phyloP scores from a whole-genome alignment of 225 moss, liverwort and hornwort genomes.

The Sphagnum tenellum region DNA sequence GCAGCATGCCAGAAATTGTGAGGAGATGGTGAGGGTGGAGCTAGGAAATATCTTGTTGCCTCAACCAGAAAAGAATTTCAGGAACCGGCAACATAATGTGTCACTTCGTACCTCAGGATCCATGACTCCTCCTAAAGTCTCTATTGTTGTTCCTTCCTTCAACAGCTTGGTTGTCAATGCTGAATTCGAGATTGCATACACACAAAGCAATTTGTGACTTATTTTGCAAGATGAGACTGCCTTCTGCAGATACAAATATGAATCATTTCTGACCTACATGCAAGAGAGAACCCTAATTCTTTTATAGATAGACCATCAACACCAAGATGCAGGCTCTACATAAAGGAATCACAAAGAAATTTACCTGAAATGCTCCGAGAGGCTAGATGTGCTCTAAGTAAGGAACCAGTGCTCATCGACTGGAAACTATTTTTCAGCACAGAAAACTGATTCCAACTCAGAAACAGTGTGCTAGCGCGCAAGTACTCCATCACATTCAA shows the following conservation, averaged over 20 bases:
- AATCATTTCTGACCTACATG: too few species aligned
- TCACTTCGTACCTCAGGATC: conserved; percentile 58
- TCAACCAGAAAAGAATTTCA: conserved; percentile 58
- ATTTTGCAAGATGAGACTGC: not conserved
- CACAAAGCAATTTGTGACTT: not conserved
- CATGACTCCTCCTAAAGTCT: conserved; percentile 1
- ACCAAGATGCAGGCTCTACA: too few species aligned
- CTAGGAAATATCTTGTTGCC: conserved; percentile 76
- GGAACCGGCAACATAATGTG: conserved; percentile 68
- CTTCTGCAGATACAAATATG: not conserved
- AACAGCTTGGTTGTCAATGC: conserved; percentile 18
- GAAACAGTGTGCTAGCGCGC: too few species aligned
- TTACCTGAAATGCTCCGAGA: conserved; percentile 36
- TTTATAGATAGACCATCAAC: too few species aligned
- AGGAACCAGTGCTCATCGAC: conserved; percentile 15
- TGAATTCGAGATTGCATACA: not conserved
- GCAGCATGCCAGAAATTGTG: conserved; percentile 93
- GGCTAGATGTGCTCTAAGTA: conserved; percentile 12
- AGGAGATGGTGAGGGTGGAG: conserved; percentile 67
- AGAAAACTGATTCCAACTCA: too few species aligned
- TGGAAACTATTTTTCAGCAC: conserved; percentile 6
- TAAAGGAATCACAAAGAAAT: too few species aligned
- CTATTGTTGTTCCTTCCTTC: conserved; percentile 23
- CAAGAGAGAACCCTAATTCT: not conserved
- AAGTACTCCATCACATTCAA: too few species aligned